Base-by-base conservation (phyloP, 169 alveolate genomes). In the Miamiensis avidus region DNA sequence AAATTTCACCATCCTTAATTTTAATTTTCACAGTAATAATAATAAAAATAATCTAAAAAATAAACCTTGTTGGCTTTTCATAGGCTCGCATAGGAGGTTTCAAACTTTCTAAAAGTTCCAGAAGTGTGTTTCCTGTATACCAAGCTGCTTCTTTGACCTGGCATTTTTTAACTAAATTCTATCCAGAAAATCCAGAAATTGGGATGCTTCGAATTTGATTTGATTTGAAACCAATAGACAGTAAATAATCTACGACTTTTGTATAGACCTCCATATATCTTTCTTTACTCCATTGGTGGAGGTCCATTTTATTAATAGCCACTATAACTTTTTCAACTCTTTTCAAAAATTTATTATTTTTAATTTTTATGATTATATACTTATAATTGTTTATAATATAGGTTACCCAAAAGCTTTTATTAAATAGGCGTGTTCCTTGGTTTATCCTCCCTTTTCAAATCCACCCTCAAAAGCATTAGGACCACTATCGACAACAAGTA, bases 341-440 rank as follows among this genome's bases (percentile, higher is more conserved):
- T n/a, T n/a, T n/a, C n/a, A n/a, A n/a, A n/a, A n/a, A n/a, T n/a
- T n/a, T n/a, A n/a, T n/a, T n/a, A n/a, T n/a, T n/a, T n/a, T n/a
- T n/a, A n/a, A n/a, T n/a, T n/a, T n/a, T n/a, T n/a, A n/a, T n/a
- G n/a, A n/a, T n/a, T n/a, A n/a, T n/a, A n/a, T n/a, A n/a, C n/a
- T n/a, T 49, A 49, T 49, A 49, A 49, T 49, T 11, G 20, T 49
- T 11, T 11, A 49, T 49, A 49, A 49, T 49, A 4, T 20, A 49
- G 20, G 26, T 49, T 49, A 49, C 69, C 69, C 95, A 77, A 94
- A 88, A 84, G 93, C 83, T 69, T 89, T 91, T 26, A 95, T 94
- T 77, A 94, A 88, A 83, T 89, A 84, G 15, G 95, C 95, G 87
- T 92, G 95, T 84, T 94, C 97, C 84, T 84, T 89, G 0, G 96